Conservation (phyloP, 1,284 basidiomycete species). For the Filobasidium uniguttulatum region DNA sequence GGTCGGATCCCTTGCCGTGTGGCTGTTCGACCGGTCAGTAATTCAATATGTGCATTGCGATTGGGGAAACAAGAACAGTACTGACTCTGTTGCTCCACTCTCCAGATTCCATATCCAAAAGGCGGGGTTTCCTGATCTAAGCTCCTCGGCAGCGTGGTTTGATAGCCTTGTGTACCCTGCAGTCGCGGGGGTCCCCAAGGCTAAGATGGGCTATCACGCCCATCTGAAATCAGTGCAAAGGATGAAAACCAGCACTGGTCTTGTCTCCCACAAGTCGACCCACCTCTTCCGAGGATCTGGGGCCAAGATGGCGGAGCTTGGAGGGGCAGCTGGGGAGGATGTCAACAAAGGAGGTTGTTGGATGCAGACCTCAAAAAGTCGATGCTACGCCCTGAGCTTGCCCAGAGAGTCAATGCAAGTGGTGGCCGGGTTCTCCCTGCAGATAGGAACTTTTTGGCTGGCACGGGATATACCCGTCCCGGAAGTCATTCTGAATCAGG, state of each 20-base stretch:
- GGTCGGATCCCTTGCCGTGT: background rate
- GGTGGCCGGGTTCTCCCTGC: background rate
- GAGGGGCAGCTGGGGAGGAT: background rate
- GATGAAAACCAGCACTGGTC: too few species aligned
- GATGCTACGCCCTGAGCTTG: background rate
- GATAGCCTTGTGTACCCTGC: too few species aligned
- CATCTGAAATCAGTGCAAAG: too few species aligned
- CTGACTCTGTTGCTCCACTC: too few species aligned
- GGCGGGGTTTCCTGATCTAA: background rate
- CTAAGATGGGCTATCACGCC: too few species aligned
- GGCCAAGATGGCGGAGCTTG: background rate
- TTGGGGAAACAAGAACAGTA: background rate
- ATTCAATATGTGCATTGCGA: too few species aligned
- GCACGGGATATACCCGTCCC: too few species aligned
- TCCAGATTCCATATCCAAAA: background rate
- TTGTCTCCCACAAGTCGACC: background rate
- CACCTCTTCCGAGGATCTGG: background rate
- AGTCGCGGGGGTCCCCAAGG: too few species aligned
- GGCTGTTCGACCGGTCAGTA: conserved; percentile 1
- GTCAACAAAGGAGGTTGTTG: background rate
- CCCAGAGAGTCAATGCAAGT: background rate
- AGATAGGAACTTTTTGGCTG: background rate
- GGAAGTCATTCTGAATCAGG: too few species aligned
- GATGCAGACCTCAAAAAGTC: background rate
- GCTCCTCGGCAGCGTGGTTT: too few species aligned